These are phyloP conservation scores for Peziza echinospora DNA, from an alignment of 495 filamentous ascomycete species.

Conservation along the genomic window DNA sequence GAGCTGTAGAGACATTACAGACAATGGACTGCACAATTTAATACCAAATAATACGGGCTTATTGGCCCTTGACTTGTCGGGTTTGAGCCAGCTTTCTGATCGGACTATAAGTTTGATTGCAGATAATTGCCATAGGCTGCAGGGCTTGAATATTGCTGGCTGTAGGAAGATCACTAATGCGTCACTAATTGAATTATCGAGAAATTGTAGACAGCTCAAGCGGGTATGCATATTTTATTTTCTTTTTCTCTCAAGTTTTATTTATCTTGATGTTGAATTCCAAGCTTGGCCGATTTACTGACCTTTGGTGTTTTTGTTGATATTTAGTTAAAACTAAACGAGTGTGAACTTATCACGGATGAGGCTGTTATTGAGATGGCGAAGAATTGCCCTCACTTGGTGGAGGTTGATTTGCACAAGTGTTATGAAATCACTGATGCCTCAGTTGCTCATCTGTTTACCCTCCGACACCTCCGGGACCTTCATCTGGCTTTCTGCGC, in stretches of 20 bases:
- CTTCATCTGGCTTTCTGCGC: slow-evolving; percentile 67
- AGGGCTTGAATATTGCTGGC: slow-evolving; percentile 80
- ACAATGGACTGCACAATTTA: slow-evolving; percentile 58
- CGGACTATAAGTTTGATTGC: slow-evolving; percentile 60
- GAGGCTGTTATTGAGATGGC: slow-evolving; percentile 66
- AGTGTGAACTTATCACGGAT: slow-evolving; percentile 59
- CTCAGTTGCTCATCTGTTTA: slow-evolving; percentile 56
- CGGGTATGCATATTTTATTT: slow-evolving; percentile 37
- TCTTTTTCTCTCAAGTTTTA: slow-evolving; percentile 11
- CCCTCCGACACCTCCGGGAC: slow-evolving; percentile 62
- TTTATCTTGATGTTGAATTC: too few relatives aligned
- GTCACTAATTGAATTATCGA: slow-evolving; percentile 59
- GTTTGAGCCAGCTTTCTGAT: slow-evolving; percentile 58
- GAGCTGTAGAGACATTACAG: slow-evolving; percentile 66
- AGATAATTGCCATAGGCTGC: slow-evolving; percentile 57
- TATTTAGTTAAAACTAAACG: slow-evolving; percentile 73
- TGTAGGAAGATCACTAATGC: slow-evolving; percentile 71
- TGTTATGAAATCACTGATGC: slow-evolving; percentile 60
- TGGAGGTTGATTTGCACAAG: slow-evolving; percentile 88
- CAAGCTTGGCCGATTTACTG: too few relatives aligned
- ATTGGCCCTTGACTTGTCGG: slow-evolving; percentile 78
- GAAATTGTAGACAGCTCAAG: slow-evolving; percentile 69
- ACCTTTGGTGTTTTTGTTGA: slow-evolving; percentile 18
- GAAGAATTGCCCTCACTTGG: slow-evolving; percentile 63
- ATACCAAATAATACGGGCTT: slow-evolving; percentile 60